These are phyloP conservation scores for Cryptococcus amylolentus DNA, from an alignment of 1,284 basidiomycete species.

Conservation along the genomic window DNA sequence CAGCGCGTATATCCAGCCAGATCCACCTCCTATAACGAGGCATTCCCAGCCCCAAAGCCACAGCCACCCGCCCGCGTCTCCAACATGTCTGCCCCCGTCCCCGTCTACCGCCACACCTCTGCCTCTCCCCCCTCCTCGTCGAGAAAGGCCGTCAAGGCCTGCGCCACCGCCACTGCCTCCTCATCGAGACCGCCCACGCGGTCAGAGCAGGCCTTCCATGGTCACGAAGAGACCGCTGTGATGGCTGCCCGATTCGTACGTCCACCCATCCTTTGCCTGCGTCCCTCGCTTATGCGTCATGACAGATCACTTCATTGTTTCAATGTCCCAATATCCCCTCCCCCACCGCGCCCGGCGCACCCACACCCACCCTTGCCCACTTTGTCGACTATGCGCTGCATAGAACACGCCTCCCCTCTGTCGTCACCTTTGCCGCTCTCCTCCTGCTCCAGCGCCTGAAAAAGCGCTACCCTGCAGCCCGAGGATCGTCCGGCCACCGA, in stretches of 20 bases:
- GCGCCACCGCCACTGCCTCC: conserved; percentile 37
- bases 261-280: conserved; percentile 16
- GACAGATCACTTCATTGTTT: conserved; percentile 53
- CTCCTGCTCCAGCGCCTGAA: conserved; percentile 83
- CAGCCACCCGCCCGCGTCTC: conserved; percentile 1
- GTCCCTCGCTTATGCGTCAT: not conserved
- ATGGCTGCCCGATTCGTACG: conserved; percentile 73
- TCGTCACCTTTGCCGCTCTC: conserved; percentile 80
- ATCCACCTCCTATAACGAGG: not conserved
- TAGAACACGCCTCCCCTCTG: conserved; percentile 73
- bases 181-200: conserved; percentile 33
- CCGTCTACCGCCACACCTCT: conserved; percentile 33
- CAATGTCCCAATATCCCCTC: conserved; percentile 50
- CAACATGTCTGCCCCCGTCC: conserved; percentile 21
- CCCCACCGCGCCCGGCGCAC: conserved; percentile 37
- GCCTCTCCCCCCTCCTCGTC: conserved; percentile 41
- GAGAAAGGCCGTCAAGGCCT: conserved; percentile 43
- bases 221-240: conserved; percentile 65
- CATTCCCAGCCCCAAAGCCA: not conserved
- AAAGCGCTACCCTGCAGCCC: conserved; percentile 83
- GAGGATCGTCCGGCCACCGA: conserved; percentile 85
- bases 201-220: conserved; percentile 61
- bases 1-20: not conserved
- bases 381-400: conserved; percentile 89
- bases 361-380: conserved; percentile 62